Conservation (phyloP, 2,329 filamentous ascomycete genomes). For the Colletotrichum sp. region DNA sequence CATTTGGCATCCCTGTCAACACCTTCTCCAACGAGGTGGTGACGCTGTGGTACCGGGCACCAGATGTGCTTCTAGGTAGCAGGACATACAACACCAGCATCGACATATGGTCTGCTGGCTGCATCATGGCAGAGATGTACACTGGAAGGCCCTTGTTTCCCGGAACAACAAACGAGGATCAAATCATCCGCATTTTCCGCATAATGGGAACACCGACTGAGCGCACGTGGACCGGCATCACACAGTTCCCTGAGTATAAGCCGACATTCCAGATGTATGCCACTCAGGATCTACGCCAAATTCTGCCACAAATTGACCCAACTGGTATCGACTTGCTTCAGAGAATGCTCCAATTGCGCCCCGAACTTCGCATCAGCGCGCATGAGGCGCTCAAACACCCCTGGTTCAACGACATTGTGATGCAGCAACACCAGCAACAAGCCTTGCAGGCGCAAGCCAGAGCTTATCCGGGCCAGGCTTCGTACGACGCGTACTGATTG, state of each 20-base stretch:
- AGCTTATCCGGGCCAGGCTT: slow-evolving; percentile 41
- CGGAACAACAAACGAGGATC: slow-evolving; percentile 97
- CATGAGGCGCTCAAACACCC: slow-evolving; percentile 85
- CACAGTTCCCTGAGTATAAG: slow-evolving; percentile 97
- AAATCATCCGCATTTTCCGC: slow-evolving; percentile 95
- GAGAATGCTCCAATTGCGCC: slow-evolving; percentile 89
- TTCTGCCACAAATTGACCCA: slow-evolving; percentile 89
- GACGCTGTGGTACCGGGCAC: slow-evolving; percentile 96
- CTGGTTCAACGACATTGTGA: slow-evolving; percentile 83
- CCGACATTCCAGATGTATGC: slow-evolving; percentile 92
- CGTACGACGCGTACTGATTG: slow-evolving; percentile 28
- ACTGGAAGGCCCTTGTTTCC: slow-evolving; percentile 95
- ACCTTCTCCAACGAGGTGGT: slow-evolving; percentile 99
- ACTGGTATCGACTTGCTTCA: slow-evolving; percentile 86
- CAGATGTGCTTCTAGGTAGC: slow-evolving; percentile 91
- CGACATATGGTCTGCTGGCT: slow-evolving; percentile 98
- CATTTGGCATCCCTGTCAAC: slow-evolving; percentile 96
- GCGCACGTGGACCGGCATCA: slow-evolving; percentile 93
- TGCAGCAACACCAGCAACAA: slow-evolving; percentile 57
- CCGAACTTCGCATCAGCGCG: slow-evolving; percentile 89
- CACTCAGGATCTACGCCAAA: slow-evolving; percentile 85
- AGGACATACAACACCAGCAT: slow-evolving; percentile 99
- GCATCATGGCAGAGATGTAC: slow-evolving; percentile 99
- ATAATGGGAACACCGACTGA: slow-evolving; percentile 98
- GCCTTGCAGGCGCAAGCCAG: slow-evolving; percentile 47